Percentiles rank a stretch among this genome's conserved stretches.
Conservation (phyloP, 1,139 yeast genomes). For the Trichomonascaceae sp. region DNA sequence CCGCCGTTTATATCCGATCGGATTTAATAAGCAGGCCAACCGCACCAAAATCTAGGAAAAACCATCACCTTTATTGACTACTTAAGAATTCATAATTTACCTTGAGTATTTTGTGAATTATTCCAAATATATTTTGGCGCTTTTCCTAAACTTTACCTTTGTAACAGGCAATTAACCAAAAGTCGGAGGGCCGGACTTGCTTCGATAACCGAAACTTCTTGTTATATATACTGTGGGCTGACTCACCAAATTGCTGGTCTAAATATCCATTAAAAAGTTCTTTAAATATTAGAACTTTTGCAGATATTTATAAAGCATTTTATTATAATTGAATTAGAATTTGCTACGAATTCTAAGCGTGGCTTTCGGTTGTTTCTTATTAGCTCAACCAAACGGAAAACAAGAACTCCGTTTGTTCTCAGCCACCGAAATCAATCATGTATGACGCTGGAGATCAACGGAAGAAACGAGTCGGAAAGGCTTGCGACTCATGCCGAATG, state of each 20-base stretch:
- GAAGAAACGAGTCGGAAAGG: constrained; percentile 72
- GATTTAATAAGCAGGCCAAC: neutral
- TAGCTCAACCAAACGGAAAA: neutral
- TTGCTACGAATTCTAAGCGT: neutral
- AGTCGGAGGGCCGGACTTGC: too few species aligned
- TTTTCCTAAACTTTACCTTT: too few species aligned
- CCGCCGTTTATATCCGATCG: neutral
- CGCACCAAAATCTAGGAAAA: neutral
- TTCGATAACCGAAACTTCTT: too few species aligned
- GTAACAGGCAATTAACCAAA: too few species aligned
- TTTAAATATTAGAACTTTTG: neutral
- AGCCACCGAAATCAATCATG: neutral
- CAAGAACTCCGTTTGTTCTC: neutral
- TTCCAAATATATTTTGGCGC: too few species aligned
- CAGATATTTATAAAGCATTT: neutral
- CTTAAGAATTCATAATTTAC: neutral
- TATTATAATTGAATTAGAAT: too few species aligned
- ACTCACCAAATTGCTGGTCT: neutral
- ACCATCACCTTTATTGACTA: neutral
- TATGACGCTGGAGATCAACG: constrained; percentile 23
- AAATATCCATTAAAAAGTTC: neutral
- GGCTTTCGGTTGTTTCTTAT: neutral
- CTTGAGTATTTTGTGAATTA: too few species aligned
- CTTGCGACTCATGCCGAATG: constrained; percentile 69
- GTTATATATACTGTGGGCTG: neutral